These are phyloP conservation scores for Fusarium zealandicum DNA, from an alignment of 2,329 filamentous ascomycete genomes.

Conservation along the genomic window DNA sequence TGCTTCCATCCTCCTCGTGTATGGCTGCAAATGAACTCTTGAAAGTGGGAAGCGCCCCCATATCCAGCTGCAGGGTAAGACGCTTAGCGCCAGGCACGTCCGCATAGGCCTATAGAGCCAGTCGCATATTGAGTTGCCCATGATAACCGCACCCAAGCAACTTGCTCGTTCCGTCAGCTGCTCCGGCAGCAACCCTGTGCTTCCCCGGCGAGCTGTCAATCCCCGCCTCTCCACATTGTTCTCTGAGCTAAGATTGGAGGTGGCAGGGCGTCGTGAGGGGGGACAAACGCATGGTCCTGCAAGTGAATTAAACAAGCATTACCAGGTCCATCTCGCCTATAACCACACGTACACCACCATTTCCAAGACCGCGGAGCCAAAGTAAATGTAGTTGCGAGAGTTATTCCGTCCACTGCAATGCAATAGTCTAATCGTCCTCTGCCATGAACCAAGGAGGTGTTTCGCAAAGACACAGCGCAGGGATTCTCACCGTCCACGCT, in stretches of 20 bases:
- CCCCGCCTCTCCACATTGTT: constrained; percentile 31
- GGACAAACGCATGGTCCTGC: constrained; percentile 1
- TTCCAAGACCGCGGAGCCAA: constrained; percentile 21
- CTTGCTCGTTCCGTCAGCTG: constrained; percentile 34
- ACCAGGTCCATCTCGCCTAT: constrained; percentile 2
- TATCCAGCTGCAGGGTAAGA: constrained; percentile 27
- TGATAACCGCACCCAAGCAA: constrained; percentile 30
- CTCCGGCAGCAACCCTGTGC: constrained; percentile 35
- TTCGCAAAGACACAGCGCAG: not conserved
- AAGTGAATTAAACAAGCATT: not conserved
- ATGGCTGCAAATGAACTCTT: constrained; percentile 16
- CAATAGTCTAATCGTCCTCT: not conserved
- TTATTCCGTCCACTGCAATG: not conserved
- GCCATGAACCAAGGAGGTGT: not conserved
- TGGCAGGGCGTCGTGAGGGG: constrained; percentile 5
- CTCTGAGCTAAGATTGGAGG: constrained; percentile 15
- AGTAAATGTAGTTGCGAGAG: not conserved
- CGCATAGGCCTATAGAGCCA: constrained; percentile 22
- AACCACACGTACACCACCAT: constrained; percentile 12
- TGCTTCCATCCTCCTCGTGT: constrained; percentile 16
- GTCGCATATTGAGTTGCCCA: constrained; percentile 16
- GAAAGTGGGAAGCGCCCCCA: constrained; percentile 19
- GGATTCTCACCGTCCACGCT: not conserved
- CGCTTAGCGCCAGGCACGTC: constrained; percentile 37
- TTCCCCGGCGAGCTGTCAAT: constrained; percentile 34